Conservation (phyloP, 805 yeast genomes). For the Peterozyma xylosa region DNA sequence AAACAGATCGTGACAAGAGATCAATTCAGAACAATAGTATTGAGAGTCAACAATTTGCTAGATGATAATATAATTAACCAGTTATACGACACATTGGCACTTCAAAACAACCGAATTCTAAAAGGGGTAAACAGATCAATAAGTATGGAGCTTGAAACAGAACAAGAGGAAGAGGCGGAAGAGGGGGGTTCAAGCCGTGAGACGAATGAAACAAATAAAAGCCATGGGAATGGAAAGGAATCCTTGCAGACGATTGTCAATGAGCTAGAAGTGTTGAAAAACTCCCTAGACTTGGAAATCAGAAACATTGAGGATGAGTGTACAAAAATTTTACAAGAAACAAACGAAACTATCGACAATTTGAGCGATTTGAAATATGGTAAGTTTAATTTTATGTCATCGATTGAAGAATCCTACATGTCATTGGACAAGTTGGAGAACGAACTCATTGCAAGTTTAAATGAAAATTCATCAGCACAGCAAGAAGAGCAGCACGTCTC, state of each 20-base stretch:
- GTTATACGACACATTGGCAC: not conserved
- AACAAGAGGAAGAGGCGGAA: not conserved
- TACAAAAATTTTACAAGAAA: constrained; percentile 11
- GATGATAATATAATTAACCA: not conserved
- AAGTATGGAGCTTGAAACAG: not conserved
- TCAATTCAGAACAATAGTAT: constrained; percentile 1
- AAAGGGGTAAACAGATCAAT: constrained; percentile 1
- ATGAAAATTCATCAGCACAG: not conserved
- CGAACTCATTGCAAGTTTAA: constrained; percentile 1
- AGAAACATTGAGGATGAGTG: constrained; percentile 12
- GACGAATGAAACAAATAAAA: not conserved
- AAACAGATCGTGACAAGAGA: constrained; percentile 1
- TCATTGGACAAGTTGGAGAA: constrained; percentile 15
- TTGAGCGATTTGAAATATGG: constrained; percentile 23
- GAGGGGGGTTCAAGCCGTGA: not conserved
- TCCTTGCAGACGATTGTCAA: constrained; percentile 8
- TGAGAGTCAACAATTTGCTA: not conserved
- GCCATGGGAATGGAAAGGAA: constrained; percentile 1
- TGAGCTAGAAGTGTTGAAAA: constrained; percentile 20
- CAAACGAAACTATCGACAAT: constrained; percentile 15
- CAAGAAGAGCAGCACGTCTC: not conserved
- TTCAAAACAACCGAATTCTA: constrained; percentile 5
- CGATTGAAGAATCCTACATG: constrained; percentile 11
- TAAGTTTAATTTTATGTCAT: constrained; percentile 12
- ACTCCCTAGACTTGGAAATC: constrained; percentile 19